Conservation (phyloP, 2,329 filamentous ascomycete genomes). For the Aciculosporium take region DNA sequence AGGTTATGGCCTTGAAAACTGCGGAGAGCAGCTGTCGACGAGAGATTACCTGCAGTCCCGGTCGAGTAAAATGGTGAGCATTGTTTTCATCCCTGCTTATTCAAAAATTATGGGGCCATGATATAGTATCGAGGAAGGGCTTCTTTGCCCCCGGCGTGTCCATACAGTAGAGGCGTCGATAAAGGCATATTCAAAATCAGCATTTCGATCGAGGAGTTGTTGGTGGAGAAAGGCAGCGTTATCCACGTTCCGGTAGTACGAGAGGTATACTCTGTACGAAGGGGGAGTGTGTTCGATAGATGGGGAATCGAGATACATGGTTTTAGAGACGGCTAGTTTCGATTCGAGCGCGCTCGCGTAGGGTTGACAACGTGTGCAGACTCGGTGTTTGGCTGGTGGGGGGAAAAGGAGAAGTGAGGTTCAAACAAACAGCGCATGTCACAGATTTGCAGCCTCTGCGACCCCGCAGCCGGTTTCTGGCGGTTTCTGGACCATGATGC, state of each 20-base stretch:
- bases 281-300: slow-evolving; percentile 61
- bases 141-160: too few relatives aligned
- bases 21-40: slow-evolving; percentile 60
- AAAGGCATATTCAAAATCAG: slow-evolving; percentile 83
- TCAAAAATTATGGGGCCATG: too few relatives aligned
- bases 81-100: background rate
- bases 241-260: slow-evolving; percentile 59
- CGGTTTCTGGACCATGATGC: too few relatives aligned
- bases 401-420: background rate
- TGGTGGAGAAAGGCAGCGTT: slow-evolving; percentile 68
- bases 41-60: slow-evolving; percentile 48
- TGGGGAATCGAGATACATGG: slow-evolving; percentile 43
- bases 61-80: background rate
- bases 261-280: slow-evolving; percentile 53
- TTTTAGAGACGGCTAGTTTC: background rate
- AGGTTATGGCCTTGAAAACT: slow-evolving; percentile 61
- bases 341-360: background rate
- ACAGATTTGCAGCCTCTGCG: slow-evolving; percentile 1
- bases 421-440: slow-evolving; percentile 2
- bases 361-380: background rate
- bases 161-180: slow-evolving; percentile 69
- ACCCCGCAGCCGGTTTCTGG: slow-evolving; percentile 3
- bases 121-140: too few relatives aligned
- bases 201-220: slow-evolving; percentile 74
- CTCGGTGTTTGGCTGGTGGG: background rate